These are phyloP conservation scores for Penicillium herquei DNA, from an alignment of 495 filamentous ascomycete genomes.

Conservation along the genomic window DNA sequence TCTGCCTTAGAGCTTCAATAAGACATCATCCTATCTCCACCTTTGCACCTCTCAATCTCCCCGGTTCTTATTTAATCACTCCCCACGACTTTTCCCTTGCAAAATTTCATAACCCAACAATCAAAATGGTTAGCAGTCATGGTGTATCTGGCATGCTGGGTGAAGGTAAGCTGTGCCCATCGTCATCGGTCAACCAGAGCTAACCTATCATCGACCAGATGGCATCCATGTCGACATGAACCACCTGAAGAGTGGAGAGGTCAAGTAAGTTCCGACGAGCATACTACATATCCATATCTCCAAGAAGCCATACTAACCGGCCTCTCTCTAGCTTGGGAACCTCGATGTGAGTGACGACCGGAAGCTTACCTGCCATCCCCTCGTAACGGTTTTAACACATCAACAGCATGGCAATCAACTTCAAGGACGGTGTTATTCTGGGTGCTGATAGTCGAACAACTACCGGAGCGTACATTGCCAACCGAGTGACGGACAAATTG, in stretches of 20 bases:
- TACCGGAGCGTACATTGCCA: conserved; percentile 98
- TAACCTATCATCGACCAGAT: conserved; percentile 57
- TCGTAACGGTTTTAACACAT: conserved; percentile 13
- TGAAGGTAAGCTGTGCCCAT: conserved; percentile 56
- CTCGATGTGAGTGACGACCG: conserved; percentile 73
- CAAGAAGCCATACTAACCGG: conserved; percentile 22
- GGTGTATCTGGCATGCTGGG: conserved; percentile 67
- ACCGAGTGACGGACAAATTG: conserved; percentile 98
- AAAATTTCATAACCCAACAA: background rate
- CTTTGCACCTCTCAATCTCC: conserved; percentile 7
- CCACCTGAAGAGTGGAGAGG: conserved; percentile 83
- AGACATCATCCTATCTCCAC: conserved; percentile 17
- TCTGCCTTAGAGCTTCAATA: conserved; percentile 33
- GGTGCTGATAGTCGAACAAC: conserved; percentile 97
- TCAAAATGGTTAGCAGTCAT: conserved; percentile 41
- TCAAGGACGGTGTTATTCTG: conserved; percentile 94
- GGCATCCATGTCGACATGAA: conserved; percentile 99
- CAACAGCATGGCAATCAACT: conserved; percentile 75
- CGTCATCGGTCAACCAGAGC: conserved; percentile 19
- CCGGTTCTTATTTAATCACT: background rate
- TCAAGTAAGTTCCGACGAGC: conserved; percentile 64
- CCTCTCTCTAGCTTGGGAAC: conserved; percentile 72
- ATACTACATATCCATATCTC: no score
- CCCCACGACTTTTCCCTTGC: conserved; percentile 5
- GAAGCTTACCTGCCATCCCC: conserved; percentile 19